Conservation (phyloP, 2,329 filamentous ascomycete species). For the Aurifilum marmelostoma region DNA sequence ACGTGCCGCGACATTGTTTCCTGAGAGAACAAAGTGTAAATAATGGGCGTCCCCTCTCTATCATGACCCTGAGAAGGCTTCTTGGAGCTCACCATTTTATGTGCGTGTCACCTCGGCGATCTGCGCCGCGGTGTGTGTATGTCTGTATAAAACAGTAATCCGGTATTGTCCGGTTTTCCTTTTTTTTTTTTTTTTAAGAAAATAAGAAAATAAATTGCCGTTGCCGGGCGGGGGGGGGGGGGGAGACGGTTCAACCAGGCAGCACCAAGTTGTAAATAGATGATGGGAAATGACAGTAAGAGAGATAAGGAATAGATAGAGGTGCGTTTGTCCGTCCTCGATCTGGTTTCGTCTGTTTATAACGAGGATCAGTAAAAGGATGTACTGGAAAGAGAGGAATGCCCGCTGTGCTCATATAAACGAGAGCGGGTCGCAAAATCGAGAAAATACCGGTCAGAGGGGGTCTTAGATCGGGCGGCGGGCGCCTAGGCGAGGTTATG, state of each 20-base stretch:
- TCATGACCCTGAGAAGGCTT: constrained; percentile 3
- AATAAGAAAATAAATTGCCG: constrained; percentile 35
- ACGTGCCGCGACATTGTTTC: constrained; percentile 40
- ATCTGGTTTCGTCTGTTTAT: constrained; percentile 30
- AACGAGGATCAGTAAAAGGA: constrained; percentile 31
- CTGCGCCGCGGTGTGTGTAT: constrained; percentile 9
- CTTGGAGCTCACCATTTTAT: constrained; percentile 40
- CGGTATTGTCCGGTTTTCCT: constrained; percentile 8
- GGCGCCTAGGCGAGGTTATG: constrained; percentile 55
- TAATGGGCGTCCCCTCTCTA: not conserved
- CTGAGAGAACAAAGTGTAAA: constrained; percentile 33
- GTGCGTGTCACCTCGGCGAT: constrained; percentile 11
- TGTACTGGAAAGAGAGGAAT: constrained; percentile 35
- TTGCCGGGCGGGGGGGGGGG: constrained; percentile 43
- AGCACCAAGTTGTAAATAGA: constrained; percentile 12
- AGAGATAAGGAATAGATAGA: not conserved
- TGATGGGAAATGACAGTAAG: not conserved
- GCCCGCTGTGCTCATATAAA: constrained; percentile 40
- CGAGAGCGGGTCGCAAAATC: constrained; percentile 46
- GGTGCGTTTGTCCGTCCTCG: not conserved
- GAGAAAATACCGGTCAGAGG: constrained; percentile 40
- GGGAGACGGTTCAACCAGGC: too few relatives aligned
- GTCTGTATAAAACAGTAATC: not conserved
- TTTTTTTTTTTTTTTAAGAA: not conserved
- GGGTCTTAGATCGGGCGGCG: constrained; percentile 37